Base-by-base conservation (phyloP, 306 rosid genomes). In the Sechiopsis laciniata region DNA sequence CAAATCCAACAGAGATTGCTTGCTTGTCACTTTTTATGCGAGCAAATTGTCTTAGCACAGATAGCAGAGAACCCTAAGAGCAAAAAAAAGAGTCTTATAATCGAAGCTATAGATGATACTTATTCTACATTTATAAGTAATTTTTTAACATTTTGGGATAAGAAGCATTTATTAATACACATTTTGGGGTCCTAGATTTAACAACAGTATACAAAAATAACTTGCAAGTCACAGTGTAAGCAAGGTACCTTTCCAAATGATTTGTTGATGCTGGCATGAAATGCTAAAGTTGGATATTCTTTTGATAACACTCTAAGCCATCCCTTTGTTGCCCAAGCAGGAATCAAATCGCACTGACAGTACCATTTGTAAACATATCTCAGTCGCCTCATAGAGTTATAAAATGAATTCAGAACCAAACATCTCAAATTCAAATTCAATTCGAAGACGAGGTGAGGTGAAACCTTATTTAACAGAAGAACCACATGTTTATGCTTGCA, bases 1-100 rank as follows among this genome's bases (percentile, higher is more conserved):
- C 82, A 58, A 94, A 94, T 83, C 99, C 99, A 26, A 94, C 97
- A 48, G 97, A 91, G 78, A 94, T 94, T 19, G 97, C 96, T 86
- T 94, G 97, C 84, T 91, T 94, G 81, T 94, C 99, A 71, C 89
- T 84, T 86, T 89, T 94, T 74, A 90, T 79, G 46, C 97, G 88
- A 51, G 97, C 85, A 71, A 89, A 94, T 80, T 91, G 97, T 77
- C 99, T 90, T 83, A 94, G 83, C 51, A 94, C 95, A 0, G 99
- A 94, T 26, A 91, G 89, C 72, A 94, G 99, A 75, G 97, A 89
- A 73, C 97, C 96, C 99, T 91, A 69, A 24, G 20, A 54, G 53
- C 51, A 75, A 79, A 51, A 82, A 40, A 35, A 48, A 17, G 52
- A 29, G 55, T 74, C 35, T 75, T 9, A 70, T 10, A 70, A 70